phyloP scores from a whole-genome alignment of 2,329 filamentous ascomycete species.

The Parastagonospora nodorum region DNA sequence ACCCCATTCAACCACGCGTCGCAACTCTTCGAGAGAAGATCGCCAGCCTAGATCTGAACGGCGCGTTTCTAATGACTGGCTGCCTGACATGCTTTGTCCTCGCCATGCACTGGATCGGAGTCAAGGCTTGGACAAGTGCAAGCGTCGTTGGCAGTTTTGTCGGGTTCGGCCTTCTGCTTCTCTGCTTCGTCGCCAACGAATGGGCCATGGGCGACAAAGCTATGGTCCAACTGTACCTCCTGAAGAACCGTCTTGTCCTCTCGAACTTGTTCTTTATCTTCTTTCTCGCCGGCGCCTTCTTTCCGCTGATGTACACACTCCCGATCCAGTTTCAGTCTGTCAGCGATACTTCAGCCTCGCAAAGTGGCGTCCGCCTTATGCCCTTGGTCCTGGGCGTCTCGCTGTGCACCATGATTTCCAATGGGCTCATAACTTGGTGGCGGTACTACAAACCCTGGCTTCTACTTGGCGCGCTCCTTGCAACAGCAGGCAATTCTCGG shows the following conservation, averaged over 20 bases:
- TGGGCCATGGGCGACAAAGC: constrained; percentile 31
- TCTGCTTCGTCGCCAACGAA: constrained; percentile 48
- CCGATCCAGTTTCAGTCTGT: constrained; percentile 39
- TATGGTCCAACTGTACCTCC: constrained; percentile 30
- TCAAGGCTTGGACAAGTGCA: constrained; percentile 51
- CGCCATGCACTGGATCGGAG: constrained; percentile 35
- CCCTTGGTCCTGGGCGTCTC: constrained; percentile 35
- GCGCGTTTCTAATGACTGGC: constrained; percentile 21
- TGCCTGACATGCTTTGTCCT: constrained; percentile 33
- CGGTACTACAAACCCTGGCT: constrained; percentile 52
- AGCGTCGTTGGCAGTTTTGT: constrained; percentile 55
- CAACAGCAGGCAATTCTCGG: constrained; percentile 19
- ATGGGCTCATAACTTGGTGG: constrained; percentile 32
- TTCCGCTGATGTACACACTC: constrained; percentile 35
- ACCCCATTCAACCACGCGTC: constrained; percentile 16
- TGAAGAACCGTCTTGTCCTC: constrained; percentile 22
- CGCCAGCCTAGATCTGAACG: constrained; percentile 29
- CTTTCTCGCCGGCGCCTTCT: constrained; percentile 33
- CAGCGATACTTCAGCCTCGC: constrained; percentile 26
- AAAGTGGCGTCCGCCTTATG: constrained; percentile 34
- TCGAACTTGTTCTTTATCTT: constrained; percentile 26
- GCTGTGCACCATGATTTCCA: constrained; percentile 33
- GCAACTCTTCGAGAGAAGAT: constrained; percentile 21
- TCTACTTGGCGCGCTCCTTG: constrained; percentile 32
- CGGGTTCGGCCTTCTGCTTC: constrained; percentile 51